A percentile compares a stretch with the other conserved stretches of the same genome.
Evolutionary conservation across 305 asterid genomes (phyloP).

Genomic region (Fraxinus paxiana): DNA sequence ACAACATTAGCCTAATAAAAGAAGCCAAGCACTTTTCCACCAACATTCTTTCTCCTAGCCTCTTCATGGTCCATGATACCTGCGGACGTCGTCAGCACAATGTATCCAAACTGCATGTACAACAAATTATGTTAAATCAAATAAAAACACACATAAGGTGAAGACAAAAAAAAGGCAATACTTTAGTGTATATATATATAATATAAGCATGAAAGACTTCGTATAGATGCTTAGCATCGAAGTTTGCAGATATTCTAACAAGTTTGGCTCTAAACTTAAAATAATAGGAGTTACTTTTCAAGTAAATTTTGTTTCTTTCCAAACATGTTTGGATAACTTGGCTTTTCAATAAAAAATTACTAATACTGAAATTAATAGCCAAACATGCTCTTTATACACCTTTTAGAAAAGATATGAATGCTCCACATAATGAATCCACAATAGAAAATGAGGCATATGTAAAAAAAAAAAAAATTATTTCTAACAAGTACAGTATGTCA

Average conservation of each 20-base stretch:
- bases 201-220: background rate
- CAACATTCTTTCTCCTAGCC: background rate
- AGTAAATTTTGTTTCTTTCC: background rate
- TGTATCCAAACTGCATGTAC: background rate
- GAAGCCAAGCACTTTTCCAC: slow-evolving; percentile 2
- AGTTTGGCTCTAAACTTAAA: background rate
- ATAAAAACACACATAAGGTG: background rate
- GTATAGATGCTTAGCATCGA: background rate
- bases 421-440: background rate
- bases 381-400: background rate
- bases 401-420: background rate
- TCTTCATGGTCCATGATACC: slow-evolving; percentile 2
- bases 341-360: background rate
- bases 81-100: background rate
- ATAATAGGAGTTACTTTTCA: background rate
- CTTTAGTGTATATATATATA: background rate
- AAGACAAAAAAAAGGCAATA: background rate
- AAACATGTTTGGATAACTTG: background rate
- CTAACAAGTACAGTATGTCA: background rate
- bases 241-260: background rate
- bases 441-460: background rate
- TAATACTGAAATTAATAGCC: background rate
- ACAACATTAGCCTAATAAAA: background rate
- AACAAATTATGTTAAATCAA: background rate
- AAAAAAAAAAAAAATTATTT: background rate